Evolutionary conservation across 2,329 filamentous ascomycete genomes (phyloP), one percentile per base, ranked within the genome.

Genomic region (Stachybotrys elegans): DNA sequence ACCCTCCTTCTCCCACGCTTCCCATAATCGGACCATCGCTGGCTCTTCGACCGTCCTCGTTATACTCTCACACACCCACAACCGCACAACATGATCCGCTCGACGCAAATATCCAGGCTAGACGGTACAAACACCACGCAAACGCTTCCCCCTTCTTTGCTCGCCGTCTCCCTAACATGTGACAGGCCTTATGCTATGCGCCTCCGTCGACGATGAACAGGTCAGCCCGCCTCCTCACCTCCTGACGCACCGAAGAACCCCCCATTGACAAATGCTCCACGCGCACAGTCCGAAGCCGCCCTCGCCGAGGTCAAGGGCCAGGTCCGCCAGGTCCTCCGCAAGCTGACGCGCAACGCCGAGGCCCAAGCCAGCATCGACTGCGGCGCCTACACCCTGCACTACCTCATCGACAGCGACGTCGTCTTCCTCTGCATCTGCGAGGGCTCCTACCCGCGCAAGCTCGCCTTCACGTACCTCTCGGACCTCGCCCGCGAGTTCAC

Each of bases 391-490:
- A 90, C 83, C 49, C 76, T 97, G 63, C 91, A 98, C 78, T 95
- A 95, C 75, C 73, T 92, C 51, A 87, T 98, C 69, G 75, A 85
- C 58, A 76, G 83, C 59, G 84, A 88, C 57, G 78, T 98, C 55
- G 84, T 90, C 70, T 97, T 95, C 75, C 77, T 97, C 57, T 90
- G 87, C 75, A 92, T 98, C 68, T 91, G 88, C 74, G 91, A 96
- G 67, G 79, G 82, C 46, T 88, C 88, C 45, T 98, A 97, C 75
- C 92, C 93, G 46, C 92, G 93, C 68, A 97, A 98, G 70, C 86
- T 98, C 40, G 92, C 94, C 60, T 95, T 98, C 69, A 96, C 92
- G 49, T 98, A 97, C 78, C 89, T 98, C 48, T 83, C 88, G 57
- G 93, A 98, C 72, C 79, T 98, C 43, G 80, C 87, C 47, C 79